phyloP scores from a whole-genome alignment of 805 yeast species.

The Jamesozyma gamospora region DNA sequence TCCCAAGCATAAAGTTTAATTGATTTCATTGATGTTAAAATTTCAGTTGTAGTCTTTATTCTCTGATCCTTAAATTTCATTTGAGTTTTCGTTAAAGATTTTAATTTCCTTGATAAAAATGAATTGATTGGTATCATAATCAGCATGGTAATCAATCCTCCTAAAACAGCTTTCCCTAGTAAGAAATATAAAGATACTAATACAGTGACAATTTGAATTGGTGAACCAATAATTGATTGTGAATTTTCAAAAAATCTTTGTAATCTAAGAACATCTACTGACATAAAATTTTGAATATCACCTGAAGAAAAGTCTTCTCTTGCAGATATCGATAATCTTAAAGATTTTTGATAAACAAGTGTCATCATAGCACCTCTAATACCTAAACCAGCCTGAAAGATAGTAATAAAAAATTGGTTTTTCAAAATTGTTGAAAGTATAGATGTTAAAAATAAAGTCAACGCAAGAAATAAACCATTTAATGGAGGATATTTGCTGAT shows the following conservation, averaged over 20 bases:
- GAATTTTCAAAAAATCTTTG: slow-evolving; percentile 49
- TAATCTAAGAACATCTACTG: slow-evolving; percentile 63
- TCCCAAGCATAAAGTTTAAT: slow-evolving; percentile 68
- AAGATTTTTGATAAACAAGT: slow-evolving; percentile 61
- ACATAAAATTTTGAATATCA: slow-evolving; percentile 67
- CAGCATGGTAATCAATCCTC: slow-evolving; percentile 44
- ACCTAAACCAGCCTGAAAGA: slow-evolving; percentile 53
- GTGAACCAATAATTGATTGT: slow-evolving; percentile 49
- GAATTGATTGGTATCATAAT: slow-evolving; percentile 53
- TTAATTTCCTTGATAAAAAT: slow-evolving; percentile 35
- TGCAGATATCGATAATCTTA: slow-evolving; percentile 57
- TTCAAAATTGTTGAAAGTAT: slow-evolving; percentile 49
- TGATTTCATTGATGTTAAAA: slow-evolving; percentile 49
- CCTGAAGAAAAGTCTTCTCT: slow-evolving; percentile 56
- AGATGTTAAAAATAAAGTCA: slow-evolving; percentile 53
- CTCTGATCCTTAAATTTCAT: slow-evolving; percentile 56
- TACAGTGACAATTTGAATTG: slow-evolving; percentile 45
- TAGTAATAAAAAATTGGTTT: slow-evolving; percentile 57
- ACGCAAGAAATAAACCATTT: slow-evolving; percentile 53
- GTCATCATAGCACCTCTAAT: slow-evolving; percentile 56
- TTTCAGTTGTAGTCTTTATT: slow-evolving; percentile 49
- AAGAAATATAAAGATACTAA: slow-evolving; percentile 44
- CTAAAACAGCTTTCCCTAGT: slow-evolving; percentile 49
- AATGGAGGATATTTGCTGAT: slow-evolving; percentile 36
- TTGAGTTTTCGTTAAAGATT: slow-evolving; percentile 40